Percentiles rank a stretch among this genome's conserved stretches.
Conservation (phyloP, 2,329 filamentous ascomycete genomes). For the Fusarium nurragi region DNA sequence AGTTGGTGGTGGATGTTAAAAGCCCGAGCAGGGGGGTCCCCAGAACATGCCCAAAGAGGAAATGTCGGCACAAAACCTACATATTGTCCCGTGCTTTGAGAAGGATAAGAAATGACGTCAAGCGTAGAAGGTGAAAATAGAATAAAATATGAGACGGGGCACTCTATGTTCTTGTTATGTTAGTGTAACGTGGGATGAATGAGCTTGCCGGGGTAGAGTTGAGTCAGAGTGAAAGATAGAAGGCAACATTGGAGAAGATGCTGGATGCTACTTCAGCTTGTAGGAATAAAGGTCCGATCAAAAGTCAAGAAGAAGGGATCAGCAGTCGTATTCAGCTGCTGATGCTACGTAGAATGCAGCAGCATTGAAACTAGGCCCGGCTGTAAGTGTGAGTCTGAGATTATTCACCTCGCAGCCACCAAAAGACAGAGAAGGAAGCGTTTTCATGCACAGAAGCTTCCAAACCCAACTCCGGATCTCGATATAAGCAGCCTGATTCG, state of each 20-base stretch:
- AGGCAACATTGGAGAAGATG: neutral
- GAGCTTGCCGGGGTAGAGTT: constrained; percentile 1
- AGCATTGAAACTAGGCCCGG: neutral
- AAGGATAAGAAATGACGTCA: constrained; percentile 22
- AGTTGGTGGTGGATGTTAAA: neutral
- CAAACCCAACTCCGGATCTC: constrained; percentile 9
- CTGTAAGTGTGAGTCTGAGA: constrained; percentile 1
- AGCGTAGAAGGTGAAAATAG: neutral
- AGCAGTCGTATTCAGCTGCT: neutral
- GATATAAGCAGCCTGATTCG: constrained; percentile 17
- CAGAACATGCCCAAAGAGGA: constrained; percentile 11
- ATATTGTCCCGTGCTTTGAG: neutral
- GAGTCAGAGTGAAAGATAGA: neutral
- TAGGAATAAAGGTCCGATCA: neutral
- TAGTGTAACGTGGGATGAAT: neutral
- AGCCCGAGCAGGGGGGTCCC: constrained; percentile 4
- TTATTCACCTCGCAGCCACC: neutral
- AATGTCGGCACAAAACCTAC: constrained; percentile 20
- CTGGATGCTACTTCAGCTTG: neutral
- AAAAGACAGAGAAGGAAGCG: neutral
- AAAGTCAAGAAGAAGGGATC: neutral
- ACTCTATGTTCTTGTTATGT: too few relatives aligned
- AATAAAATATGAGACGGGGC: neutral
- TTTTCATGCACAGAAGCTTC: constrained; percentile 11
- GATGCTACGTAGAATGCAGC: neutral